These are phyloP conservation scores for Botryotinia convoluta DNA, from an alignment of 2,329 filamentous ascomycete species.

Conservation along the genomic window DNA sequence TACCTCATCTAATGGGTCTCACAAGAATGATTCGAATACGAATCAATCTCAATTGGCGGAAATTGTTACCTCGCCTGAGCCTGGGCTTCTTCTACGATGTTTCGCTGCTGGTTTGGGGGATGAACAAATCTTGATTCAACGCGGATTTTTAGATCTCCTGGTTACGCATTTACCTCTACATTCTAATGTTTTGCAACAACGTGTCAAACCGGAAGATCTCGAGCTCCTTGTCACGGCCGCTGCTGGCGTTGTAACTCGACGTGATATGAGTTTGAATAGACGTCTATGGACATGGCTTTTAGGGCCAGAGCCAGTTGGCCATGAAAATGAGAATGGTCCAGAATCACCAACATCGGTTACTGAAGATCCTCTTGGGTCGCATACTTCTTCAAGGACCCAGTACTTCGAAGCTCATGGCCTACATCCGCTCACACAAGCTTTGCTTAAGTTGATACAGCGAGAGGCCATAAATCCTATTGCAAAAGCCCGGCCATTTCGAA, in stretches of 20 bases:
- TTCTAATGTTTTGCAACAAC: conserved; percentile 74
- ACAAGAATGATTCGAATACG: conserved; percentile 39
- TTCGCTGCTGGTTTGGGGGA: conserved; percentile 89
- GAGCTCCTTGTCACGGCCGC: conserved; percentile 80
- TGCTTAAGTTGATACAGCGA: conserved; percentile 72
- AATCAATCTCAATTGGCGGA: conserved; percentile 54
- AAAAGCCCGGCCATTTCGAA: conserved; percentile 79
- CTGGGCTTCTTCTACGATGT: conserved; percentile 82
- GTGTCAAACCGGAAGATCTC: conserved; percentile 71
- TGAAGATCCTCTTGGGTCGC: conserved; percentile 33
- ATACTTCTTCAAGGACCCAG: conserved; percentile 56
- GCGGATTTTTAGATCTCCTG: conserved; percentile 88
- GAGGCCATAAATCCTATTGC: conserved; percentile 56
- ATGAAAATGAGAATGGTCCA: conserved; percentile 48
- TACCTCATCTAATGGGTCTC: conserved; percentile 34
- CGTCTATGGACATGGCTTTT: conserved; percentile 96
- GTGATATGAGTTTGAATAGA: conserved; percentile 96
- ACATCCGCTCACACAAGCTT: conserved; percentile 67
- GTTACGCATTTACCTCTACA: conserved; percentile 87
- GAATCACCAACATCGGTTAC: conserved; percentile 44
- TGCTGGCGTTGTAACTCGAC: conserved; percentile 78
- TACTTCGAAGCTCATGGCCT: conserved; percentile 85
- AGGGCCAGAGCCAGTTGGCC: conserved; percentile 62
- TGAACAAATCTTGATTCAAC: conserved; percentile 85
- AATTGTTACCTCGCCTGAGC: conserved; percentile 83